phyloP scores from a whole-genome alignment of 495 filamentous ascomycete genomes.

The Hypoxylon lenormandii region DNA sequence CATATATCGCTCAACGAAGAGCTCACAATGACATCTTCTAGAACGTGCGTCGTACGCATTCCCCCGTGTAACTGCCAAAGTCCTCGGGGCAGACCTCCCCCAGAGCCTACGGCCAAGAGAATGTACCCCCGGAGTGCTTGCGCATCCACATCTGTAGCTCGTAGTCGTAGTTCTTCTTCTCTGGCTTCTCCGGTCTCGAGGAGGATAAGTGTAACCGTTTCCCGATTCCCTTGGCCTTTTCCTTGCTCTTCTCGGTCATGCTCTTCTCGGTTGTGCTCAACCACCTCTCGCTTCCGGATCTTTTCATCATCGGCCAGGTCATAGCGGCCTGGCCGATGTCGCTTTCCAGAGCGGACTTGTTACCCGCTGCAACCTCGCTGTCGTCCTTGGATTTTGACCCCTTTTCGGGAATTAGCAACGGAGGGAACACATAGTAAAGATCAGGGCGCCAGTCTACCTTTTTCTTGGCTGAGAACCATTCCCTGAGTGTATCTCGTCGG shows the following conservation, averaged over 20 bases:
- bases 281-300: background rate
- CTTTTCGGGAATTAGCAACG: background rate
- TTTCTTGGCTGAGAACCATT: background rate
- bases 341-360: too few relatives aligned
- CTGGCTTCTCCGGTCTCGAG: too few relatives aligned
- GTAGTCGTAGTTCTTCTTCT: conserved; percentile 28
- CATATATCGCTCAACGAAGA: too few relatives aligned
- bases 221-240: background rate
- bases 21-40: too few relatives aligned
- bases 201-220: background rate
- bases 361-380: background rate
- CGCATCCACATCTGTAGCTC: conserved; percentile 43
- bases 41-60: too few relatives aligned
- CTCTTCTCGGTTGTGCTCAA: conserved; percentile 4
- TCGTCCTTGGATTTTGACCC: background rate
- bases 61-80: too few relatives aligned
- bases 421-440: background rate
- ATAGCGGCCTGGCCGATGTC: background rate
- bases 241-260: too few relatives aligned
- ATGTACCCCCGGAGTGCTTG: conserved; percentile 33
- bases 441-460: background rate
- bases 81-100: too few relatives aligned
- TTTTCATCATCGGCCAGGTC: too few relatives aligned
- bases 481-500: background rate
- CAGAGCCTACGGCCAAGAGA: background rate